Conservation (phyloP, 1,284 basidiomycete genomes). For the Papiliotrema terrestris region DNA sequence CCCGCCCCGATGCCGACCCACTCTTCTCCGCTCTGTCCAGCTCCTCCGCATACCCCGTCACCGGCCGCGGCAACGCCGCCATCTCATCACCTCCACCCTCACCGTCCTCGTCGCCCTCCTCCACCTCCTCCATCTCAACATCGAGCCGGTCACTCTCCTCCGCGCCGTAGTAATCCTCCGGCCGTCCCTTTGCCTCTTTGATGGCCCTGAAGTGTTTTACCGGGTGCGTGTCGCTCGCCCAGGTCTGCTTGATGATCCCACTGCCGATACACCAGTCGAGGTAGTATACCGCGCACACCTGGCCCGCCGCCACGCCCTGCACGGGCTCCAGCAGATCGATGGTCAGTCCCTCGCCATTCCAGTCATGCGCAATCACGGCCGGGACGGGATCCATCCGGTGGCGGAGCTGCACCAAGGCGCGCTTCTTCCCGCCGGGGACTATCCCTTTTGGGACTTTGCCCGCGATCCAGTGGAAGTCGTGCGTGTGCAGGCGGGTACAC, state of each 20-base stretch:
- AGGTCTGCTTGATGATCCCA: conserved; percentile 58
- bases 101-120: not conserved
- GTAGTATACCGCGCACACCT: conserved; percentile 71
- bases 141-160: not conserved
- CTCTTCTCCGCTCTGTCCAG: not conserved
- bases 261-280: conserved; percentile 78
- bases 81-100: not conserved
- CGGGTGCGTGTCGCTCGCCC: conserved; percentile 11
- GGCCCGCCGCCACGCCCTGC: conserved; percentile 72
- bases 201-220: not conserved
- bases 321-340: conserved; percentile 59
- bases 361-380: conserved; percentile 29
- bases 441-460: conserved; percentile 54
- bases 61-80: not conserved
- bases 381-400: conserved; percentile 62
- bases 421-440: conserved; percentile 50
- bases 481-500: conserved; percentile 52
- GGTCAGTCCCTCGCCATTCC: conserved; percentile 17
- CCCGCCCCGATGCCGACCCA: not conserved
- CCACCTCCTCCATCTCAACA: not conserved
- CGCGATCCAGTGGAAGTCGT: conserved; percentile 68
- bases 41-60: not conserved
- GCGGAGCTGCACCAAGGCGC: conserved; percentile 62
- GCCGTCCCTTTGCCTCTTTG: not conserved
- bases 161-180: not conserved